Evolutionary conservation across 2,329 filamentous ascomycete genomes (phyloP).

Genomic region (Elsinoe fawcettii): DNA sequence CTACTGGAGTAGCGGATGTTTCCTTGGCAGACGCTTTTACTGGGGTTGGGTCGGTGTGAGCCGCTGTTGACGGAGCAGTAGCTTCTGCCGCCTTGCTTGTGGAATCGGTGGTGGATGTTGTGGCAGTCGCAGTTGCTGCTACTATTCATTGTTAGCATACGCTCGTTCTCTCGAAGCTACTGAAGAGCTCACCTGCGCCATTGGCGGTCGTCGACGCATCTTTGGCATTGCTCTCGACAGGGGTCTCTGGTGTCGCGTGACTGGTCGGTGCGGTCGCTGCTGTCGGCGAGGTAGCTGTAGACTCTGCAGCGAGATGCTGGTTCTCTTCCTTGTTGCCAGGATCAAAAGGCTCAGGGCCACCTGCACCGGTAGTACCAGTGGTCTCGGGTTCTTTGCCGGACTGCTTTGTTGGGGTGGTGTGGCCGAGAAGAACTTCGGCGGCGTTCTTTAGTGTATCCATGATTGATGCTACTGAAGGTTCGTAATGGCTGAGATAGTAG

Average conservation of each 20-base stretch:
- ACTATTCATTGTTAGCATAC: not conserved
- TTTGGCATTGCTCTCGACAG: not conserved
- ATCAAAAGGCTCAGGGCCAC: constrained; percentile 12
- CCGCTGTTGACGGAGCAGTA: not conserved
- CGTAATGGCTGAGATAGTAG: constrained; percentile 1
- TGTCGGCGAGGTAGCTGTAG: constrained; percentile 1
- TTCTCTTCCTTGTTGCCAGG: constrained; percentile 15
- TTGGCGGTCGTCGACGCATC: not conserved
- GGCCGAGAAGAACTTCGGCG: constrained; percentile 14
- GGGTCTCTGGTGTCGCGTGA: constrained; percentile 3
- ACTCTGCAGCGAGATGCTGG: not conserved
- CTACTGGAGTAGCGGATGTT: not conserved
- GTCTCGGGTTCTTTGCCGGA: constrained; percentile 14
- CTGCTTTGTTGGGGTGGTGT: constrained; percentile 11
- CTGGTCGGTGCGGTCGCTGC: not conserved
- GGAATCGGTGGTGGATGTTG: not conserved
- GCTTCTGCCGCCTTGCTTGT: not conserved
- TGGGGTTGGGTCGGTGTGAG: constrained; percentile 4
- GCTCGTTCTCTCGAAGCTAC: not conserved
- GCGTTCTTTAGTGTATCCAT: constrained; percentile 16
- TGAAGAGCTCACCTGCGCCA: not conserved
- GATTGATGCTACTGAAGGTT: not conserved
- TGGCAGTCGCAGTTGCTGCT: not conserved
- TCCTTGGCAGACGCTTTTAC: not conserved
- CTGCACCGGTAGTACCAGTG: not conserved